Percentiles rank a stretch among this genome's conserved stretches.
phyloP scores from a whole-genome alignment of 73 alveolate species.

The Paramecium sexaurelia region DNA sequence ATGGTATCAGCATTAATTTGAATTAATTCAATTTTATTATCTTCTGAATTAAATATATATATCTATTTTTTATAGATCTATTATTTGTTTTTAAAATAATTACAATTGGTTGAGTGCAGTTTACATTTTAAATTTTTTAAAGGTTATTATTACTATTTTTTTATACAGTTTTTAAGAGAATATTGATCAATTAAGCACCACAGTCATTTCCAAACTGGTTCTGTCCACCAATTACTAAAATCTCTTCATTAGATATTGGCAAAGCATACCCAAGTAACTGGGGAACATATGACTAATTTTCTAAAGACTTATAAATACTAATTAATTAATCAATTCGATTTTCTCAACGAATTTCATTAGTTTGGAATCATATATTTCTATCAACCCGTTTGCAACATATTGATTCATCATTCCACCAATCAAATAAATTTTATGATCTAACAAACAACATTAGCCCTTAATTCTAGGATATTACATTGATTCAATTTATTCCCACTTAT shows the following conservation, averaged over 20 bases:
- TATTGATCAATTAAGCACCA: background rate
- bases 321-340: background rate
- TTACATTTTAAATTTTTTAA: background rate
- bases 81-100: background rate
- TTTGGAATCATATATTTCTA: background rate
- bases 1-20: background rate
- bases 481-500: background rate
- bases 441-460: background rate
- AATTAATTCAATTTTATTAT: background rate
- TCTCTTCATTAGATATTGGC: background rate
- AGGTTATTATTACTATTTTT: background rate
- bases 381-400: background rate
- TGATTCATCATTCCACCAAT: background rate
- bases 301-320: background rate
- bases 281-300: background rate
- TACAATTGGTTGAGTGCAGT: background rate
- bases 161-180: background rate
- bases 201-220: background rate
- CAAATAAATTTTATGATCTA: background rate
- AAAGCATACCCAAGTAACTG: background rate
- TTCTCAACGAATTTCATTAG: background rate
- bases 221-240: background rate
- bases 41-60: background rate
- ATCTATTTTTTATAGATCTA: background rate
- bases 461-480: constrained; percentile 45